Evolutionary conservation across 148 eudicot genomes (phyloP), one percentile per base, ranked within the genome.

Genomic region (Hydrangea macrophylla): DNA sequence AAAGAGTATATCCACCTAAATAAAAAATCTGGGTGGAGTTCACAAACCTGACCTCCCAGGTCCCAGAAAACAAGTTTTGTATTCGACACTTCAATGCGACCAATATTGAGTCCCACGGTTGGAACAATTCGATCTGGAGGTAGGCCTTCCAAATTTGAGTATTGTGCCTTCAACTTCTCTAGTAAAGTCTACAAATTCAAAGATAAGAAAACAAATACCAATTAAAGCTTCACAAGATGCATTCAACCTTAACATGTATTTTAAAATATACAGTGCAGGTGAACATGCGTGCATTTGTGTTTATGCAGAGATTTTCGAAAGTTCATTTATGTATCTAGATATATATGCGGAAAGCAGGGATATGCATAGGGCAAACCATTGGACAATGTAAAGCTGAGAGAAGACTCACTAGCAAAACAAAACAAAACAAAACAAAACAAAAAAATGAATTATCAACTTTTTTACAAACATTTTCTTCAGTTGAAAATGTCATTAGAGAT

Each of bases 61-160:
- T 94, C 98, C 98, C 98, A 93, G 71, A 93, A 90, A 55, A 93
- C 92, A 70, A 93, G 92, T 78, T 93, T 93, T 63, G 95, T 63
- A 73, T 86, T 93, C 70, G 88, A 83, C 44, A 84, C 92, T 90
- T 93, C 98, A 58, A 93, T 79, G 32, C 98, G 96, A 57, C 98
- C 98, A 66, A 93, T 93, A 80, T 93, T 93, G 68, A 93, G 96
- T 58, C 98, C 98, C 58, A 93, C 98, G 23, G 98, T 93, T 31
- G 98, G 98, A 67, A 93, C 98, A 75, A 94, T 94, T 73, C 93
- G 87, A 75, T 94, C 99, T 40, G 88, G 99, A 58, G 97, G 88
- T 64, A 94, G 84, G 58, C 92, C 92, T 87, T 90, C 97, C 83
- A 85, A 66, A 53, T 89, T 94, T 71, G 88, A 87, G 79, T 85